Evolutionary conservation across 768 basidiomycete genomes (phyloP).

Genomic region (Tylopilus vinaceipallidus): DNA sequence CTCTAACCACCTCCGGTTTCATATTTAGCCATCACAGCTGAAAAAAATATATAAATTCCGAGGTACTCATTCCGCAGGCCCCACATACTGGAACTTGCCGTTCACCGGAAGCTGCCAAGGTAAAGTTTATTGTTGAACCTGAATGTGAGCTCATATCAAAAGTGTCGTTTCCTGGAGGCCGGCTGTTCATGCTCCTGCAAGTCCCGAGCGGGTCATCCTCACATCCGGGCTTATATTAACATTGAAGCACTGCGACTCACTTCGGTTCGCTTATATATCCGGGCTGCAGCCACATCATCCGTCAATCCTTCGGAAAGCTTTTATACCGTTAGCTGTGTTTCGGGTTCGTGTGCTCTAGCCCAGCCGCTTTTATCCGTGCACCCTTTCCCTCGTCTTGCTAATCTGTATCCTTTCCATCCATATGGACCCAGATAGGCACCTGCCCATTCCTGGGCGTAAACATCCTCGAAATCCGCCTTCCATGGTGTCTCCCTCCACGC

Average conservation of each 20-base stretch:
- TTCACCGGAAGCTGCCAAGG: constrained; percentile 25
- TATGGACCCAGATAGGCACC: constrained; percentile 40
- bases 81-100: constrained; percentile 29
- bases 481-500: constrained; percentile 25
- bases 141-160: constrained; percentile 25
- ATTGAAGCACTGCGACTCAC: constrained; percentile 27
- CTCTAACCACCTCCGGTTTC: constrained; percentile 6
- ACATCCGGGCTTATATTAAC: constrained; percentile 31
- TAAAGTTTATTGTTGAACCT: constrained; percentile 31
- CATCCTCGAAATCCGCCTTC: constrained; percentile 27
- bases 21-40: neutral
- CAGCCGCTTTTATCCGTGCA: constrained; percentile 20
- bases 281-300: constrained; percentile 27
- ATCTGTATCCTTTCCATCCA: constrained; percentile 5
- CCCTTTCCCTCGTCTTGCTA: constrained; percentile 16
- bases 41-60: constrained; percentile 12
- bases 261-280: constrained; percentile 28
- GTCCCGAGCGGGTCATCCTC: constrained; percentile 28
- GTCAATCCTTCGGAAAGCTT: constrained; percentile 19
- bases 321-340: constrained; percentile 24
- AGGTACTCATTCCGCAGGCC: constrained; percentile 24
- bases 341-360: constrained; percentile 24
- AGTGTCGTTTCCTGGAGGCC: constrained; percentile 23
- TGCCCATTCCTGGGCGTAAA: constrained; percentile 34
- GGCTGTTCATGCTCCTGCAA: constrained; percentile 22